Evolutionary conservation across 2,329 filamentous ascomycete species (phyloP).

Genomic region (Sphaerulina musiva): DNA sequence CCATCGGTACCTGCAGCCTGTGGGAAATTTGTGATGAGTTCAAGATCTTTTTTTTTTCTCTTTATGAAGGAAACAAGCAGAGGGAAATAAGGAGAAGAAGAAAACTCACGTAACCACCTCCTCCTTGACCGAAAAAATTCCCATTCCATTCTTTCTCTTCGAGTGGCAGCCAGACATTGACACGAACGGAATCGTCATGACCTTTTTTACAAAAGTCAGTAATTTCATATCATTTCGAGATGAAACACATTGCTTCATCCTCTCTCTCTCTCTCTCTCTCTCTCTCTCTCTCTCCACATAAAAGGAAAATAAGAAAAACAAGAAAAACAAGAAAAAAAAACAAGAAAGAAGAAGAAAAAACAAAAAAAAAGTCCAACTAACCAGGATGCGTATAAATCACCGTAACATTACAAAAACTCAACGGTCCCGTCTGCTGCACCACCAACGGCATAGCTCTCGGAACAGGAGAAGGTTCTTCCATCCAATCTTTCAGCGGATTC

Average conservation of each 20-base stretch:
- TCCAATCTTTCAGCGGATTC: slow-evolving; percentile 11
- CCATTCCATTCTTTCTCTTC: slow-evolving; percentile 27
- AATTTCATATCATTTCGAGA: too few relatives aligned
- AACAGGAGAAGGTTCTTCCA: slow-evolving; percentile 9
- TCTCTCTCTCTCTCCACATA: too few relatives aligned
- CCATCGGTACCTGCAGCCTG: slow-evolving; percentile 23
- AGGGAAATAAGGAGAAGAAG: too few relatives aligned
- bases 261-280: too few relatives aligned
- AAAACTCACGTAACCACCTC: slow-evolving; percentile 33
- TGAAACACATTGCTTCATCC: too few relatives aligned
- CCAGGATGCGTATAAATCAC: slow-evolving; percentile 35
- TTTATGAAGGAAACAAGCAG: too few relatives aligned
- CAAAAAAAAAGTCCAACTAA: neutral
- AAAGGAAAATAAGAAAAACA: too few relatives aligned
- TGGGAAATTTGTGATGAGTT: neutral
- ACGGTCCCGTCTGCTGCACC: slow-evolving; percentile 5
- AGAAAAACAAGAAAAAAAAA: too few relatives aligned
- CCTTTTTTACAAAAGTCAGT: slow-evolving; percentile 4
- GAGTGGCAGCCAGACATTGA: slow-evolving; percentile 33
- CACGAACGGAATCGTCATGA: slow-evolving; percentile 26
- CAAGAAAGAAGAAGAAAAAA: too few relatives aligned
- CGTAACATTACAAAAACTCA: slow-evolving; percentile 34
- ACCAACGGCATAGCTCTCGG: slow-evolving; percentile 10
- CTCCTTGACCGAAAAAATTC: slow-evolving; percentile 37
- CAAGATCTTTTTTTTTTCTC: too few relatives aligned